phyloP scores from a whole-genome alignment of 208 protist species.

The Acanthamoeba lugdunensis region DNA sequence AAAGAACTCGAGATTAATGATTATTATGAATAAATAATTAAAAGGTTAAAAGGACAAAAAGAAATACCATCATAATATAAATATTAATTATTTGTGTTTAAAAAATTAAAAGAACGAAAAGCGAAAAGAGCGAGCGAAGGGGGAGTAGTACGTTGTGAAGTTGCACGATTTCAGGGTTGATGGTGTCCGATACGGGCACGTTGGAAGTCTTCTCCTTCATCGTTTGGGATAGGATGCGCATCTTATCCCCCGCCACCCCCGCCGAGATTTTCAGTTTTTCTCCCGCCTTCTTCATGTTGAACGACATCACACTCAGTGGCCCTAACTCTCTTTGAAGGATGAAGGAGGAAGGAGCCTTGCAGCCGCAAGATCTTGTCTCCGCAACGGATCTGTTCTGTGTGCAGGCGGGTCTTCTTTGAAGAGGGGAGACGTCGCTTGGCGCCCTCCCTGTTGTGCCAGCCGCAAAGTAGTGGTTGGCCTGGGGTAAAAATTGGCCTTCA shows the following conservation, averaged over 20 bases:
- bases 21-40: too few species aligned
- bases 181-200: slow-evolving; percentile 1
- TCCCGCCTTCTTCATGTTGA: slow-evolving; percentile 43
- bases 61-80: too few species aligned
- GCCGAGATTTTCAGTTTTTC: slow-evolving; percentile 39
- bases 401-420: not conserved
- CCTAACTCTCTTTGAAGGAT: not conserved
- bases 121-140: not conserved
- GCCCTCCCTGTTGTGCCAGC: not conserved
- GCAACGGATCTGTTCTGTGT: not conserved
- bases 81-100: too few species aligned
- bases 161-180: slow-evolving; percentile 34
- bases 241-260: slow-evolving; percentile 57
- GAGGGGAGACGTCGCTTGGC: not conserved
- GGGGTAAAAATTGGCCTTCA: not conserved
- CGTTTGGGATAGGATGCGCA: slow-evolving; percentile 64
- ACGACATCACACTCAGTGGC: not conserved
- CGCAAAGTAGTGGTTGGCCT: too few species aligned
- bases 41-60: too few species aligned
- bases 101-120: slow-evolving; percentile 50
- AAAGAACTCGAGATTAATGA: too few species aligned
- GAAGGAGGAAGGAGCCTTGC: too few species aligned
- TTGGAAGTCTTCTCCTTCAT: slow-evolving; percentile 64
- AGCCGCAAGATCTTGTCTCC: not conserved
- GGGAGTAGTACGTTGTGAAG: slow-evolving; percentile 11